Base-by-base conservation (phyloP, 176 grass and related monocot genomes). In the Bothriochloa decipiens region DNA sequence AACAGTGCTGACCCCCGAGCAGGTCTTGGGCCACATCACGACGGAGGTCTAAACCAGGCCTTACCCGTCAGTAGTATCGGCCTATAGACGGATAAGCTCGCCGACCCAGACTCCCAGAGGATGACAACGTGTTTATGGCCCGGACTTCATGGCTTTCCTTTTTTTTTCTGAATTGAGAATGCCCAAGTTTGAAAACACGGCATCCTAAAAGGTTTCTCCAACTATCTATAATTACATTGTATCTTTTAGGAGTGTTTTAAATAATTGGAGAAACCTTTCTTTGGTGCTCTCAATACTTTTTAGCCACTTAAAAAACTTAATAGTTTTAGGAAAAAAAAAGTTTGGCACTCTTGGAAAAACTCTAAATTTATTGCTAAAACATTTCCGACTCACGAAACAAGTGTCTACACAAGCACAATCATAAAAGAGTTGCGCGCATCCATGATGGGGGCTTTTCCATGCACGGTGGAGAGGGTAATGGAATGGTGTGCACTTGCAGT, bases 401-500 rank as follows among this genome's bases (percentile, higher is more conserved):
- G 17, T 53, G 50, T 53, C 0, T 53, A 5, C 49, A 53, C 16
- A 52, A 13, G 40, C 28, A 63, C 32, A 72, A 70, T 76, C 39
- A 89, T 85, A 78, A 52, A 52, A 53, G 6, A 7, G 29, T n/a
- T 6, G 35, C 46, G 26, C 58, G 84, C 84, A 58, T 58, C 74
- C 46, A 74, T 74, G 65, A 32, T 39, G 74, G 8, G 16, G 25
- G 41, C 8, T 90, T 90, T 78, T 82, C 66, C 43, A 90, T 79
- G 74, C 9, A 17, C 0, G 28, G 66, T 66, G 57, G 65, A 72
- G 72, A 86, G 76, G 74, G 58, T 64, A 20, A 68, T 67, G 15
- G 45, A 61, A 25, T 26, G 60, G 45, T 63, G 32, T 76, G 63
- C 50, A 46, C 4, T 58, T 43, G 60, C 45, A 90, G 71, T 61